Base-by-base conservation (phyloP, 331 rosid genomes). In the Pyracantha coccinea region DNA sequence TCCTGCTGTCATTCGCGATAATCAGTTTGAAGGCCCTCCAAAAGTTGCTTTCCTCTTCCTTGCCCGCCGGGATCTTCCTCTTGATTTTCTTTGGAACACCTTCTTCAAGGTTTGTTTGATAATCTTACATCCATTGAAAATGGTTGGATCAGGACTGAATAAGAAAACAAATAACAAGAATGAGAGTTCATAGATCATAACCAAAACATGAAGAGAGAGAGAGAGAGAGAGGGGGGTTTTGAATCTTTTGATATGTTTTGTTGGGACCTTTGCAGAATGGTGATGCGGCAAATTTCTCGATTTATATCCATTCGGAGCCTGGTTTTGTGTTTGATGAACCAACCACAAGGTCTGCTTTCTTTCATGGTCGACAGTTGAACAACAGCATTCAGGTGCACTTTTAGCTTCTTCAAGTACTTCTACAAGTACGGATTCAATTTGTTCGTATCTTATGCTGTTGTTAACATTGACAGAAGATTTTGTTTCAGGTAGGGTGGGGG, bases 1-100 rank as follows among this genome's bases (percentile, higher is more conserved):
- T 50, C 76, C 78, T 38, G 5, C 78, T 78, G 72, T 85, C 44
- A 60, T 70, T 53, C 59, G n/a, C 6, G 50, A 32, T 27, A 24
- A 13, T 57, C 52, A 24, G 4, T 66, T 85, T 85, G 72, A 1
- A 0, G 93, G 97, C 28, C 84, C 85, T 76, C 91, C 97, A 33
- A 95, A 89, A 90, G 83, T 90, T 81, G 97, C 99, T 15, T 95
- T 89, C 61, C 80, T 95, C 53, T 92, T 92, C 75, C 96, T 95
- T 75, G 89, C 78, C 58, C 93, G 91, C 50, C 88, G 77, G 11
- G 77, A 83, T 72, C 82, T 95, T 13, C 97, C 97, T 31, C 97
- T 95, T 24, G 97, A 92, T 86, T 95, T 95, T 78, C 92, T 95
- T 45, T 92, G 99, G 99, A 96, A 65, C 16, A 38, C 82, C 64